Conservation (phyloP, 768 basidiomycete genomes). For the Rhodotorula toruloides region DNA sequence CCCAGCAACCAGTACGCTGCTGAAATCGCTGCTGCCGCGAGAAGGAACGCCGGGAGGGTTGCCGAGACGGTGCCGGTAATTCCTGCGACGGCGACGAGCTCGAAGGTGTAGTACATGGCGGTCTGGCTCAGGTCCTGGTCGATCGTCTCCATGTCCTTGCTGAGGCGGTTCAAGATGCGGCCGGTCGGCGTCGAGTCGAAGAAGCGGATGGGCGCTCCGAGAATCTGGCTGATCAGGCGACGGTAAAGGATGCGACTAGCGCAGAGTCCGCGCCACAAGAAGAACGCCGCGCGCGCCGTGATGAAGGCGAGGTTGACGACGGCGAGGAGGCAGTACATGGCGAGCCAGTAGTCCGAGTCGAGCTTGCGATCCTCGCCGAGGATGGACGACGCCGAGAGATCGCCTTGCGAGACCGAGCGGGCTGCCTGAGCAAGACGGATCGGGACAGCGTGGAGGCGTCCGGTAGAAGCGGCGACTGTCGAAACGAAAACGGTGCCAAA, state of each 20-base stretch:
- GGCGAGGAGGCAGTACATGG: conserved; percentile 42
- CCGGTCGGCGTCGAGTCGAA: conserved; percentile 45
- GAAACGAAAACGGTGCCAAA: conserved; percentile 1
- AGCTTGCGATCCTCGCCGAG: background rate
- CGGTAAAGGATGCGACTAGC: conserved; percentile 43
- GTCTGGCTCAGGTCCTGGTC: conserved; percentile 44
- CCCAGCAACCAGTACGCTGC: conserved; percentile 46
- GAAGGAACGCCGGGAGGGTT: conserved; percentile 47
- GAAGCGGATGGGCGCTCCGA: conserved; percentile 44
- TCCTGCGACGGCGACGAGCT: conserved; percentile 43
- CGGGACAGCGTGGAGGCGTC: conserved; percentile 1
- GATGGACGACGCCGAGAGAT: too few species aligned
- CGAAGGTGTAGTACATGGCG: conserved; percentile 29
- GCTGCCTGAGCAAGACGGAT: too few species aligned
- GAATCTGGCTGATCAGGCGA: conserved; percentile 44
- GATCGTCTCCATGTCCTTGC: conserved; percentile 48
- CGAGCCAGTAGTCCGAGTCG: conserved; percentile 39
- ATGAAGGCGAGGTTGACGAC: conserved; percentile 40
- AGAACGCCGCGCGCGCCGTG: conserved; percentile 33
- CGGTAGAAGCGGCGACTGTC: background rate
- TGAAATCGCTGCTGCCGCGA: conserved; percentile 45
- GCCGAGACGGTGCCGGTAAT: conserved; percentile 46
- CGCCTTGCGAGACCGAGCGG: too few species aligned
- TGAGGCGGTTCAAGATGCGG: conserved; percentile 49
- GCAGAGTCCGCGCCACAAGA: conserved; percentile 27